Conservation (phyloP, 2,329 filamentous ascomycete species). For the Cytospora leucostoma region DNA sequence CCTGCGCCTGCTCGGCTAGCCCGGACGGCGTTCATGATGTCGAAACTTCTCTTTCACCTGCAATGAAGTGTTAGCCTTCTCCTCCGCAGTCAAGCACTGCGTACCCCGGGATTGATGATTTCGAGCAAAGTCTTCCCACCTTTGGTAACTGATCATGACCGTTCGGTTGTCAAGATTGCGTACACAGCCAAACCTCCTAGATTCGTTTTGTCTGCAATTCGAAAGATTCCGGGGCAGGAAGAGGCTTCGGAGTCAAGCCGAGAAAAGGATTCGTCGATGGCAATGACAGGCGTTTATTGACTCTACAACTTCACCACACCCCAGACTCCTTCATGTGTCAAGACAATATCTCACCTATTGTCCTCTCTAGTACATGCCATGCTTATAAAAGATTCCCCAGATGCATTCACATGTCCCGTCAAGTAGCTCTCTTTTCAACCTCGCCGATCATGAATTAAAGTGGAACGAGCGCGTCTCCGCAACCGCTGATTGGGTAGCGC, state of each 20-base stretch:
- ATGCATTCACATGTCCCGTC: neutral
- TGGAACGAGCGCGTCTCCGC: neutral
- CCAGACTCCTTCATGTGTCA: neutral
- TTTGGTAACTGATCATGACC: neutral
- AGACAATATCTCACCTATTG: neutral
- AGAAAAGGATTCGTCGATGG: neutral
- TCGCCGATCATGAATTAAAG: constrained; percentile 6
- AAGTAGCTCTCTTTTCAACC: neutral
- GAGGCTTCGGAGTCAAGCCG: no score
- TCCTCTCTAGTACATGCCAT: neutral
- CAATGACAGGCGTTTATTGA: neutral
- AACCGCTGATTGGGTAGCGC: neutral
- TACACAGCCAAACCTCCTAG: neutral
- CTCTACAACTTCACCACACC: constrained; percentile 3
- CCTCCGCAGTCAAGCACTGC: neutral
- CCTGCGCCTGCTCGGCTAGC: constrained; percentile 2
- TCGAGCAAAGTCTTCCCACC: neutral
- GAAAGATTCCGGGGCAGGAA: neutral
- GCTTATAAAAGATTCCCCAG: neutral
- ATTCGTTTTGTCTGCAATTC: neutral
- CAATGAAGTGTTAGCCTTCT: neutral
- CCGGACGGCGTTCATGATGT: constrained; percentile 13
- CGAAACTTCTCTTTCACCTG: neutral
- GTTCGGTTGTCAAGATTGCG: neutral
- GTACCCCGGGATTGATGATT: neutral